A percentile compares a stretch with the other conserved stretches of the same genome.
phyloP scores from a whole-genome alignment of 768 basidiomycete species.

The Suillus tomentosus region DNA sequence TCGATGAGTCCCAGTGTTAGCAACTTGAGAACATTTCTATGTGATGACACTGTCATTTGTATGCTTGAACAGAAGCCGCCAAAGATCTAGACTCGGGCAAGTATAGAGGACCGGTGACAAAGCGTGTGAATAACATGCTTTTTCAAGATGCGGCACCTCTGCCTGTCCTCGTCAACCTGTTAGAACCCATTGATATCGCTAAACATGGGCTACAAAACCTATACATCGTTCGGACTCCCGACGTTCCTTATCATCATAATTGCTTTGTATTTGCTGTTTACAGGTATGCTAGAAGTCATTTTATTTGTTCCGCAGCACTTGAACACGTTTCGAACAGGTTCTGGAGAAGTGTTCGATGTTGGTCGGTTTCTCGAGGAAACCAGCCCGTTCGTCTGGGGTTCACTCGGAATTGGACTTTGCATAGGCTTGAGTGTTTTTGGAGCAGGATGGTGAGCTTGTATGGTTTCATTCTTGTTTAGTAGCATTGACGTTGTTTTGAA shows the following conservation, averaged over 20 bases:
- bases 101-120: too few relatives aligned
- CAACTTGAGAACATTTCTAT: conserved; percentile 36
- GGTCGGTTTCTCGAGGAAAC: conserved; percentile 93
- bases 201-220: conserved; percentile 38
- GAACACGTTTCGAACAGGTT: conserved; percentile 49
- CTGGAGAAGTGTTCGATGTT: conserved; percentile 91
- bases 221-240: conserved; percentile 71
- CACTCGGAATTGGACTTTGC: conserved; percentile 88
- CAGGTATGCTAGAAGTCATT: conserved; percentile 53
- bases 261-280: conserved; percentile 87
- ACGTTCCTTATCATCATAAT: conserved; percentile 63
- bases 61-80: neutral
- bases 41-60: conserved; percentile 21
- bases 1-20: conserved; percentile 67
- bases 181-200: neutral
- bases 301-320: neutral
- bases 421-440: conserved; percentile 93
- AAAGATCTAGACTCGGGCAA: too few relatives aligned
- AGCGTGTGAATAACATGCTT: neutral
- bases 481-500: conserved; percentile 32
- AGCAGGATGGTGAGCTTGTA: conserved; percentile 81
- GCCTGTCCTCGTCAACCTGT: neutral
- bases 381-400: conserved; percentile 91
- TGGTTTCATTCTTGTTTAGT: neutral
- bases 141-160: neutral